Evolutionary conservation across 169 alveolate genomes (phyloP), one percentile per base, ranked within the genome.

Genomic region (Cryptosporidium parvum): DNA sequence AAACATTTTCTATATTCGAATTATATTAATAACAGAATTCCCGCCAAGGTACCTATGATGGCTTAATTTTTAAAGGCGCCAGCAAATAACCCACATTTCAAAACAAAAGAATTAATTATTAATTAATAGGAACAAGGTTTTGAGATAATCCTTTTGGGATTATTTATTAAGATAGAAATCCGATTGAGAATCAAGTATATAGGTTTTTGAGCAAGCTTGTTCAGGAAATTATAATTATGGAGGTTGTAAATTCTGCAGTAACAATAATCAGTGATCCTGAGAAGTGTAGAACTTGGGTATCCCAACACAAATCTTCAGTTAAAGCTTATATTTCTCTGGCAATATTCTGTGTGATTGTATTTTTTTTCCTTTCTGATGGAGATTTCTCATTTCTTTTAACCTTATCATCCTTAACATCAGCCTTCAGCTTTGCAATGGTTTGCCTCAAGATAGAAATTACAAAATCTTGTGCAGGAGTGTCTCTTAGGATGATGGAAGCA

Each of bases 341-440:
- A 21, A 62, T 80, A 80, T 80, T 80, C n/a, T 80, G 89, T 52
- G 93, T 94, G 29, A 89, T 96, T 18, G 91, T 96, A 31, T 37
- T 96, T n/a, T 73, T 97, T 68, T 96, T 93, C 70, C 87, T 93
- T 67, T 96, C 98, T 23, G 98, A 96, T 92, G 98, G 99, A 12
- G 99, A 97, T 84, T 97, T 97, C 92, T 96, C 98, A 21, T 95
- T 97, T 89, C 92, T 97, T 42, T 85, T 97, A 84, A 97, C 99
- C 12, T 91, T 97, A 23, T 95, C 97, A 33, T 95, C 98, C 2
- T 92, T 96, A 29, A 94, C 97, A 53, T 93, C 97, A 69, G 93
- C 94, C 92, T 92, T 97, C 71, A 92, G 98, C 44, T 96, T 97
- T 91, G 94, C 97, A 26, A 96, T 96, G 95, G 96, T 97, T 12